A percentile compares a stretch with the other conserved stretches of the same genome.
Conservation (phyloP, 148 eudicot species). For the Dysphania ambrosioides region DNA sequence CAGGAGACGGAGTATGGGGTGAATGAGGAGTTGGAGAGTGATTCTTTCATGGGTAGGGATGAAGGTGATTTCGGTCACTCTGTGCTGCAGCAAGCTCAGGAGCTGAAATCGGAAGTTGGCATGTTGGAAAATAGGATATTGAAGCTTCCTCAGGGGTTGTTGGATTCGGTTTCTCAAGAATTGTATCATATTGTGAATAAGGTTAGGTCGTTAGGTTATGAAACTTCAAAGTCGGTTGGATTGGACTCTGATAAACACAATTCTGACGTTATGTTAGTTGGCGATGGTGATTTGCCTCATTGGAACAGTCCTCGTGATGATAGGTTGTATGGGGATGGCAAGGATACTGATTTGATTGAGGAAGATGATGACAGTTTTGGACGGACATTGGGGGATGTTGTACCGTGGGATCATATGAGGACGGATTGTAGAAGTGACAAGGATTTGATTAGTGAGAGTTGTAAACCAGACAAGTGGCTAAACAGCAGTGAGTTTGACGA, state of each 20-base stretch:
- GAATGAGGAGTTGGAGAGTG: constrained; percentile 66
- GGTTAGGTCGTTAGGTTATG: constrained; percentile 61
- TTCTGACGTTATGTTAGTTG: constrained; percentile 66
- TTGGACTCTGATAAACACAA: constrained; percentile 58
- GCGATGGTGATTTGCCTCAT: constrained; percentile 66
- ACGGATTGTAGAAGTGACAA: constrained; percentile 55
- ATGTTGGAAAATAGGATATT: constrained; percentile 55
- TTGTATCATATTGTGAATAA: constrained; percentile 69
- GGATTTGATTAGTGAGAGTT: constrained; percentile 57
- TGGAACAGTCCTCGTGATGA: constrained; percentile 66
- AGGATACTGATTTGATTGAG: constrained; percentile 65
- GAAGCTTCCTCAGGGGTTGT: constrained; percentile 46
- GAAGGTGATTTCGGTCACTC: constrained; percentile 55
- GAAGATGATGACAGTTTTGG: constrained; percentile 92
- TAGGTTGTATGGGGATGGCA: constrained; percentile 56
- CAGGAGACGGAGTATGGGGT: constrained; percentile 68
- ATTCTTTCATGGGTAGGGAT: constrained; percentile 47
- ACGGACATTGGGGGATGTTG: constrained; percentile 75
- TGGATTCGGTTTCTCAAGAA: constrained; percentile 66
- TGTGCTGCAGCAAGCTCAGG: constrained; percentile 66
- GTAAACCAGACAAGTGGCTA: constrained; percentile 82
- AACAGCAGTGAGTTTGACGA: constrained; percentile 66
- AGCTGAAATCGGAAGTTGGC: constrained; percentile 62
- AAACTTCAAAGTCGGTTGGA: constrained; percentile 48
- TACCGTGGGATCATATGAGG: constrained; percentile 76